Conservation (phyloP, 225 moss, liverwort and hornwort species). For the Straminergon stramineum region DNA sequence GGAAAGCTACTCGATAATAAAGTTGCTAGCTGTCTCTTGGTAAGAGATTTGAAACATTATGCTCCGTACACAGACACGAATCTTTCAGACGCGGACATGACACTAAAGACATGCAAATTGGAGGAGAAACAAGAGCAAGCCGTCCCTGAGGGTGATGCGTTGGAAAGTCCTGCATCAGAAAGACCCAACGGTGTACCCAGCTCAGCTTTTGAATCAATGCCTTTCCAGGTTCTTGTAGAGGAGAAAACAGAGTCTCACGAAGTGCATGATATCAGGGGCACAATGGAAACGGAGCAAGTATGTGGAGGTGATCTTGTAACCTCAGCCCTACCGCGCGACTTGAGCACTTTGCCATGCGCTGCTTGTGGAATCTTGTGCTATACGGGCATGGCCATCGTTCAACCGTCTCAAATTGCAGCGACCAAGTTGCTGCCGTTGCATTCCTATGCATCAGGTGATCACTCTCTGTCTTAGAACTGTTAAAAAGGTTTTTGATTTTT, state of each 20-base stretch:
- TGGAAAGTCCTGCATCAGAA: constrained; percentile 7
- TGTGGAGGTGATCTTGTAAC: constrained; percentile 6
- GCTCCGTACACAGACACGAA: neutral
- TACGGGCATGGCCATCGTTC: constrained; percentile 76
- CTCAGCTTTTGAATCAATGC: neutral
- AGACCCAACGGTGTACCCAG: neutral
- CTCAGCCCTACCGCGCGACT: constrained; percentile 48
- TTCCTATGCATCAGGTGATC: constrained; percentile 22
- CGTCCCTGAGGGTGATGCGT: neutral
- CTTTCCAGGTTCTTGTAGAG: neutral
- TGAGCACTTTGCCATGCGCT: constrained; percentile 88
- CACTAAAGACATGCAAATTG: neutral
- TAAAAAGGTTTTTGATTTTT: neutral
- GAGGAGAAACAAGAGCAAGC: constrained; percentile 8
- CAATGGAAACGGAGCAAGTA: neutral
- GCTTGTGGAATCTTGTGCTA: constrained; percentile 92
- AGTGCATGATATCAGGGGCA: neutral
- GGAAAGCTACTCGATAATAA: constrained; percentile 60
- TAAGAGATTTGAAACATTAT: constrained; percentile 38
- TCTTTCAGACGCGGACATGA: neutral
- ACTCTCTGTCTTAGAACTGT: neutral
- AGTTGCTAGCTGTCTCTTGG: constrained; percentile 54
- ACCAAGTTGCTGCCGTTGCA: constrained; percentile 32
- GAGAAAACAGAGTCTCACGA: neutral
- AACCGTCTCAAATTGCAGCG: constrained; percentile 50